Conservation (phyloP, 306 rosid species). For the Cajanus cajan region DNA sequence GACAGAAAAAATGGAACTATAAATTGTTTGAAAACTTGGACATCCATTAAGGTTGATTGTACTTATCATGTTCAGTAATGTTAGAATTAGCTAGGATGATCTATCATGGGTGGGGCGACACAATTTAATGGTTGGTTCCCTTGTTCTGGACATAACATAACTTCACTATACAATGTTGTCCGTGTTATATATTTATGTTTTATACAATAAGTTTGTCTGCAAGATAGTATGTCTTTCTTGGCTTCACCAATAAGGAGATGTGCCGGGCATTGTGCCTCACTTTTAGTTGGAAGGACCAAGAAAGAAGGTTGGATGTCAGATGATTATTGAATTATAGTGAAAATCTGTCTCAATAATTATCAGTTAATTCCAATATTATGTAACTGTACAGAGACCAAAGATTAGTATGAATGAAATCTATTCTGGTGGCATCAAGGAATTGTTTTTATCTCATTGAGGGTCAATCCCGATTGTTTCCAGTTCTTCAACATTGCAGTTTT, state of each 20-base stretch:
- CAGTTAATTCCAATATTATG: not conserved
- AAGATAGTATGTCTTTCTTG: not conserved
- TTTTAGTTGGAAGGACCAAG: not conserved
- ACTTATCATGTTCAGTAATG: not conserved
- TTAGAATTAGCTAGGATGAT: slow-evolving; percentile 5
- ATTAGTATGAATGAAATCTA: not conserved
- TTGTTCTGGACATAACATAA: not conserved
- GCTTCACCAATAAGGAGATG: not conserved
- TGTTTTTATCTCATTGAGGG: not conserved
- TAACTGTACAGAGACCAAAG: not conserved
- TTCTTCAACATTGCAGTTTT: not conserved
- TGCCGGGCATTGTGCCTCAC: not conserved
- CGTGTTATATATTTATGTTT: not conserved
- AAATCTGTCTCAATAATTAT: not conserved
- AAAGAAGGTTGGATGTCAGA: not conserved
- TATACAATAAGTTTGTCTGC: not conserved
- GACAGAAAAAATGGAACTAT: not conserved
- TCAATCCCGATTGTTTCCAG: not conserved
- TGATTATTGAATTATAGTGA: not conserved
- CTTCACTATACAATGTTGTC: not conserved
- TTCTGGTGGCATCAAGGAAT: not conserved
- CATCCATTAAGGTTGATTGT: not conserved
- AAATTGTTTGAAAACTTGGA: slow-evolving; percentile 21
- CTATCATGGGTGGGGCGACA: not conserved
- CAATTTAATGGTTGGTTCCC: not conserved